These are phyloP conservation scores for Pseudocercospora cruenta DNA, from an alignment of 2,329 filamentous ascomycete species.

Conservation along the genomic window DNA sequence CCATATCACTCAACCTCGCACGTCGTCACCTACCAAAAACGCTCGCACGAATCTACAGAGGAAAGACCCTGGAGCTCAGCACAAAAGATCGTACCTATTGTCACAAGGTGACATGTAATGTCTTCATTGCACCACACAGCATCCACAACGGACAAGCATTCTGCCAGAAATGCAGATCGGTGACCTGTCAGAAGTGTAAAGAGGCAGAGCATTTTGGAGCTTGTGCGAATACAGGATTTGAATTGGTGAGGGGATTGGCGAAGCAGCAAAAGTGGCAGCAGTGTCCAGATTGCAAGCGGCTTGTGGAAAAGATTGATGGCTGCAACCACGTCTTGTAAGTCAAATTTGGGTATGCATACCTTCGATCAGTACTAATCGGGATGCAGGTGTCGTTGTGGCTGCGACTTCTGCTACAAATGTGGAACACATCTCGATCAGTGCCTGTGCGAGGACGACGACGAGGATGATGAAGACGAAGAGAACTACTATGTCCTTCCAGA, in stretches of 20 bases:
- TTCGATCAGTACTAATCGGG: not conserved
- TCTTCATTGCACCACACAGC: slow-evolving; percentile 27
- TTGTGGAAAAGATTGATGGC: slow-evolving; percentile 22
- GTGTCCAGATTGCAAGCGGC: slow-evolving; percentile 19
- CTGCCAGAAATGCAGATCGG: slow-evolving; percentile 26
- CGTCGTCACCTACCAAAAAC: slow-evolving; percentile 13
- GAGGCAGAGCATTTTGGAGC: slow-evolving; percentile 26
- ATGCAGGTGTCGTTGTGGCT: slow-evolving; percentile 13
- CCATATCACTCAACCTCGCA: slow-evolving; percentile 11
- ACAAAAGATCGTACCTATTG: slow-evolving; percentile 28
- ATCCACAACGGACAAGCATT: slow-evolving; percentile 28
- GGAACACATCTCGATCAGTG: slow-evolving; percentile 11
- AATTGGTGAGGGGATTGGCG: slow-evolving; percentile 7
- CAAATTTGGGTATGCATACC: not conserved
- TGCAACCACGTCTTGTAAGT: slow-evolving; percentile 25
- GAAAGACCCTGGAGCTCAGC: slow-evolving; percentile 19
- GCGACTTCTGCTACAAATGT: slow-evolving; percentile 22
- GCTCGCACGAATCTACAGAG: slow-evolving; percentile 9
- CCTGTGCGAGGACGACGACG: slow-evolving; percentile 13
- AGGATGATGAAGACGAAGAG: slow-evolving; percentile 15
- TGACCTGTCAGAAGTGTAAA: slow-evolving; percentile 28
- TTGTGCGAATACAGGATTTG: slow-evolving; percentile 8
- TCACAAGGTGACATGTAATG: slow-evolving; percentile 16
- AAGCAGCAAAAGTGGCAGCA: slow-evolving; percentile 14
- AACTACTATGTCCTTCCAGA: not conserved